phyloP scores from a whole-genome alignment of 768 basidiomycete genomes.

The Leccinum barrowsii region DNA sequence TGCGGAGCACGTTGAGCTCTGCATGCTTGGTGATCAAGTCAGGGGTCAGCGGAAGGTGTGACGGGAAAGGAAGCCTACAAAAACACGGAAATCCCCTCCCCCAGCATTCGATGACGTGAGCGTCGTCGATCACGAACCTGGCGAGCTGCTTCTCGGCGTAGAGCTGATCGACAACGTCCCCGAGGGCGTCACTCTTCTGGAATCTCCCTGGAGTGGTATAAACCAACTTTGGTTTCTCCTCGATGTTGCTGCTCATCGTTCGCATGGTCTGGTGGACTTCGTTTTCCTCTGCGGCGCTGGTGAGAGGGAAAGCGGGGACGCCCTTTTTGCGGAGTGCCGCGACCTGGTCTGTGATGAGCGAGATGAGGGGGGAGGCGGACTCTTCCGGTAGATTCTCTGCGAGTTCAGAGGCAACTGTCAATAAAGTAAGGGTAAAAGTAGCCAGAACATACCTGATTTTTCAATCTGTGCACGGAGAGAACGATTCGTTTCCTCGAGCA shows the following conservation, averaged over 20 bases:
- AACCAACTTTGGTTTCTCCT: conserved; percentile 59
- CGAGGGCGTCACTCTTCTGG: conserved; percentile 54
- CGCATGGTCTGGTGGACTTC: conserved; percentile 38
- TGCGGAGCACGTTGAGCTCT: conserved; percentile 61
- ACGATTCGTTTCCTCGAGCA: no score
- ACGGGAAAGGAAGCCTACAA: conserved; percentile 43
- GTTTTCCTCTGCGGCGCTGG: conserved; percentile 48
- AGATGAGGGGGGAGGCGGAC: conserved; percentile 64
- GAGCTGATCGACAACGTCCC: conserved; percentile 51
- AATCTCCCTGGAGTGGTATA: conserved; percentile 94
- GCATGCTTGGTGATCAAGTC: conserved; percentile 51
- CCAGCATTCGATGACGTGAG: conserved; percentile 93
- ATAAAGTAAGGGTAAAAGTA: background rate
- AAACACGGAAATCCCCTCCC: conserved; percentile 84
- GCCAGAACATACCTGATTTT: background rate
- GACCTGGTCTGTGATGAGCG: conserved; percentile 91
- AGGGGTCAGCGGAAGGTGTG: conserved; percentile 6
- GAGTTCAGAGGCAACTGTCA: no score
- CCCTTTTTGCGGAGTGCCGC: conserved; percentile 56
- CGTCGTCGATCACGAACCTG: conserved; percentile 94
- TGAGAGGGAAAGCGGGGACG: conserved; percentile 70
- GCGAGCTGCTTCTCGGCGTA: conserved; percentile 60
- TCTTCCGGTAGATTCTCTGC: no score
- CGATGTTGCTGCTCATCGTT: conserved; percentile 38
- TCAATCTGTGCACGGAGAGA: no score